Conservation (phyloP, 139 green algal genomes). For the Pycnococcus provasolii region DNA sequence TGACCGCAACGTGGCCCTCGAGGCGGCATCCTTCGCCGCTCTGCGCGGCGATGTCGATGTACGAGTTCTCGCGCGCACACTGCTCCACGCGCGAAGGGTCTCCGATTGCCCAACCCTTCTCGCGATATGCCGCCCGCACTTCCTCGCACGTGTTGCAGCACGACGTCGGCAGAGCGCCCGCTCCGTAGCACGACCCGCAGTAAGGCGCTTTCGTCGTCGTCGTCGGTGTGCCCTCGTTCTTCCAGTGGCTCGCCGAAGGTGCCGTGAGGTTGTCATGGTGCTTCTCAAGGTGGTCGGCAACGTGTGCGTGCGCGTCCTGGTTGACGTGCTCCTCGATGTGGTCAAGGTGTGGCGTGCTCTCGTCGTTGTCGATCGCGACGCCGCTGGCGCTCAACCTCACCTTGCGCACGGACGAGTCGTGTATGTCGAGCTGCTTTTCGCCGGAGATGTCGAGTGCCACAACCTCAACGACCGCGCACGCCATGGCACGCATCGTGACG, state of each 20-base stretch:
- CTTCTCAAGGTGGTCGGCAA: too few relatives aligned
- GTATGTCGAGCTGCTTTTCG: not conserved
- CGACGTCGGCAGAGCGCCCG: not conserved
- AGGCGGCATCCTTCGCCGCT: constrained; percentile 85
- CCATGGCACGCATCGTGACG: not conserved
- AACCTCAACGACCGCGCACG: not conserved
- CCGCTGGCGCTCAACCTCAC: not conserved
- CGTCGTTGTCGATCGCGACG: not conserved
- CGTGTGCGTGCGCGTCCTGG: not conserved
- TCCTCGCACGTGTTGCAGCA: constrained; percentile 94
- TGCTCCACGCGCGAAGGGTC: constrained; percentile 27
- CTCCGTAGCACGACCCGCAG: constrained; percentile 8
- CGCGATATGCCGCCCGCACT: constrained; percentile 47
- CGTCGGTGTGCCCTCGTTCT: too few relatives aligned
- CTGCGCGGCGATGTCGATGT: constrained; percentile 58
- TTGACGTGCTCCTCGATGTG: not conserved
- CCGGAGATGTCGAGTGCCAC: constrained; percentile 1
- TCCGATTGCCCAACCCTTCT: constrained; percentile 34
- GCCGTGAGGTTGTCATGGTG: too few relatives aligned
- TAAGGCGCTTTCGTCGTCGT: not conserved
- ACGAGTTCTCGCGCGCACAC: constrained; percentile 69
- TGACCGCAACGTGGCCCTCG: constrained; percentile 63
- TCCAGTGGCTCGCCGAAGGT: too few relatives aligned
- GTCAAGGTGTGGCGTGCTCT: not conserved
- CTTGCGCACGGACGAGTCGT: not conserved